Percentiles rank a stretch among this genome's conserved stretches.
phyloP scores from a whole-genome alignment of 1,284 basidiomycete genomes.

The Hemileia vastatrix region DNA sequence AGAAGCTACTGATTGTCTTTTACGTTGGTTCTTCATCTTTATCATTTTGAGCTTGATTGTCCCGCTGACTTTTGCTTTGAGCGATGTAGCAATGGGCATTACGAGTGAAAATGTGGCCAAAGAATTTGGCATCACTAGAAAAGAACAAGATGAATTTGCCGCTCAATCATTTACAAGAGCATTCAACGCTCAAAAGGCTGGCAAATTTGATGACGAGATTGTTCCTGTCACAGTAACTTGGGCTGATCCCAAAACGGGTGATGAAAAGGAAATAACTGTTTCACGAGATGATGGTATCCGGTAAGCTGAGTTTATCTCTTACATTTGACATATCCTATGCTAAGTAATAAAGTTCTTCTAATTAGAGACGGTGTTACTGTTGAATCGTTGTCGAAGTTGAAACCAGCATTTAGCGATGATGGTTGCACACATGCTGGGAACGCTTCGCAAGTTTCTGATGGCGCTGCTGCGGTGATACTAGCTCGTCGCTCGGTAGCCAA shows the following conservation, averaged over 20 bases:
- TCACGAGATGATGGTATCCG: conserved; percentile 78
- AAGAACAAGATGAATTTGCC: conserved; percentile 71
- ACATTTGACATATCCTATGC: no score
- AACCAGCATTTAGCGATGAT: conserved; percentile 79
- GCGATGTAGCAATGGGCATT: conserved; percentile 61
- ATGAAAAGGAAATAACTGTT: conserved; percentile 67
- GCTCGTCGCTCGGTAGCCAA: conserved; percentile 75
- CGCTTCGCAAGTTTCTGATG: conserved; percentile 93
- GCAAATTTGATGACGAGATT: conserved; percentile 87
- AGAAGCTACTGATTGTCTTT: conserved; percentile 79
- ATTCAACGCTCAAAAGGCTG: conserved; percentile 69
- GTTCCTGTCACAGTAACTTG: conserved; percentile 67
- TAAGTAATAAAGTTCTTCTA: no score
- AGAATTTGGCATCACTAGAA: conserved; percentile 64
- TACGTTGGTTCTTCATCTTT: conserved; percentile 51
- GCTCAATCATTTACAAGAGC: conserved; percentile 76
- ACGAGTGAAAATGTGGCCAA: conserved; percentile 91
- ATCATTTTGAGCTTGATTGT: background rate
- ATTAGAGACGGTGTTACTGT: conserved; percentile 72
- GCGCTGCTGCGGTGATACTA: conserved; percentile 87
- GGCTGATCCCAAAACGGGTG: conserved; percentile 73
- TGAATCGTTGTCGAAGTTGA: conserved; percentile 77
- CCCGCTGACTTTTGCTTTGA: background rate
- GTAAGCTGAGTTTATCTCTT: no score
- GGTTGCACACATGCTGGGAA: conserved; percentile 90